phyloP scores from a whole-genome alignment of 2,329 filamentous ascomycete genomes.

The Venturia carpophila region DNA sequence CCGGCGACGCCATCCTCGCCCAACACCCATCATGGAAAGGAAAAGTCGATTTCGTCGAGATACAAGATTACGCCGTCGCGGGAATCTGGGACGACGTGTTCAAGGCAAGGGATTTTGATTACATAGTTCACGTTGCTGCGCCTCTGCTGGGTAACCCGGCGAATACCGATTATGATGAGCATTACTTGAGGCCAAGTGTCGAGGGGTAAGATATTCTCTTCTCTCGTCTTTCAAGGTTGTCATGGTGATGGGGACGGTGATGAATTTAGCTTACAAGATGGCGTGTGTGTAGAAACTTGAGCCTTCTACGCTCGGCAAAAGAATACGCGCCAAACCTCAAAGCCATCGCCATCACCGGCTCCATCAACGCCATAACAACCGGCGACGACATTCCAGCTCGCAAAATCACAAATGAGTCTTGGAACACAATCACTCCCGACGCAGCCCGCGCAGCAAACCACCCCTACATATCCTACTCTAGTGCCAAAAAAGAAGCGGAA shows the following conservation, averaged over 20 bases:
- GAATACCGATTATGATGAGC: slow-evolving; percentile 27
- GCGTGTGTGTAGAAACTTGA: neutral
- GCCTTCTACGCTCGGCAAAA: slow-evolving; percentile 26
- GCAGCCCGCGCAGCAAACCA: slow-evolving; percentile 34
- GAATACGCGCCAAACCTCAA: slow-evolving; percentile 26
- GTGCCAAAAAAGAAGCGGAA: slow-evolving; percentile 50
- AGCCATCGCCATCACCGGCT: slow-evolving; percentile 28
- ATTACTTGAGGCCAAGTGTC: slow-evolving; percentile 24
- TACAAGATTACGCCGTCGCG: slow-evolving; percentile 26
- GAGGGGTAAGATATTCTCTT: slow-evolving; percentile 1
- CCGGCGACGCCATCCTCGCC: neutral
- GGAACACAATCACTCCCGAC: slow-evolving; percentile 45
- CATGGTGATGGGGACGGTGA: neutral
- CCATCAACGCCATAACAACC: slow-evolving; percentile 25
- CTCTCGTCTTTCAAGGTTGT: too few species aligned
- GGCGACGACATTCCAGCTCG: slow-evolving; percentile 24
- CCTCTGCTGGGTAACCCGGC: slow-evolving; percentile 24
- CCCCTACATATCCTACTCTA: slow-evolving; percentile 44
- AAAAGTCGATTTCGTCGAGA: slow-evolving; percentile 26
- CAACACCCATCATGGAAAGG: neutral
- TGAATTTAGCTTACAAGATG: slow-evolving; percentile 13
- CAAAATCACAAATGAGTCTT: slow-evolving; percentile 31
- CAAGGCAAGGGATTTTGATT: slow-evolving; percentile 25
- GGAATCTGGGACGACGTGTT: slow-evolving; percentile 27
- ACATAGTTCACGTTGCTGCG: slow-evolving; percentile 29